phyloP scores from a whole-genome alignment of 257 asterid species.

The Euphrasia confusa region DNA sequence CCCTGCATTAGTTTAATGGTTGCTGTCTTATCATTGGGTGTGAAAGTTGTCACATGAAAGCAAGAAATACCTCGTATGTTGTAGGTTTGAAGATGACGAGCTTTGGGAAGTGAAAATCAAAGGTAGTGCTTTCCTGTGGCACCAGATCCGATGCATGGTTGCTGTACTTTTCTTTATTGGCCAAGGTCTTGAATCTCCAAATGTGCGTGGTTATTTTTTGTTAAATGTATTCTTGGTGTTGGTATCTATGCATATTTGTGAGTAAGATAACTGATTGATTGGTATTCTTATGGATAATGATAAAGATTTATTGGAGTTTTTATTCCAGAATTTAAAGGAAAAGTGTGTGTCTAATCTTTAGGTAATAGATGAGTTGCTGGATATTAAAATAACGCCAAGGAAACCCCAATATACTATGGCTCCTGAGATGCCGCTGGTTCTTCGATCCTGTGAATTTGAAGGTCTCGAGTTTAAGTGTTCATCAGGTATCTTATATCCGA shows the following conservation, averaged over 20 bases:
- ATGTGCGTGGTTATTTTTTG: slow-evolving; percentile 46
- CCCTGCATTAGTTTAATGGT: background rate
- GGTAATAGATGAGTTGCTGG: slow-evolving; percentile 73
- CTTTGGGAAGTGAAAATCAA: slow-evolving; percentile 72
- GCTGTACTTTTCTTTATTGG: slow-evolving; percentile 90
- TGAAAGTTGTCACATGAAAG: background rate
- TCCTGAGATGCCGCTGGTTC: slow-evolving; percentile 83
- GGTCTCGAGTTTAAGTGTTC: slow-evolving; percentile 72
- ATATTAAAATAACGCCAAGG: slow-evolving; percentile 61
- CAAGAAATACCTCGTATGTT: slow-evolving; percentile 12
- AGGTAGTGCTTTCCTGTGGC: slow-evolving; percentile 99
- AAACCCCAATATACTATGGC: slow-evolving; percentile 94
- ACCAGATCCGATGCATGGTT: slow-evolving; percentile 97
- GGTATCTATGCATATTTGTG: background rate
- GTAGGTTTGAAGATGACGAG: slow-evolving; percentile 61
- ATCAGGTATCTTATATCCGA: slow-evolving; percentile 46
- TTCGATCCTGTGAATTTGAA: slow-evolving; percentile 88
- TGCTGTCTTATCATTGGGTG: background rate
- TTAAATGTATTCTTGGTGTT: slow-evolving; percentile 12
- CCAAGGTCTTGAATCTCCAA: slow-evolving; percentile 85
- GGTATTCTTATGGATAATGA: slow-evolving; percentile 5
- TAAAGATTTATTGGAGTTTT: slow-evolving; percentile 8
- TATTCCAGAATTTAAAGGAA: slow-evolving; percentile 19
- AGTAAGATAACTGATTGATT: slow-evolving; percentile 13
- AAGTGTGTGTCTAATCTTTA: slow-evolving; percentile 26